Evolutionary conservation across 164 flowering plant species (phyloP).

Genomic region (Umbellularia californica): DNA sequence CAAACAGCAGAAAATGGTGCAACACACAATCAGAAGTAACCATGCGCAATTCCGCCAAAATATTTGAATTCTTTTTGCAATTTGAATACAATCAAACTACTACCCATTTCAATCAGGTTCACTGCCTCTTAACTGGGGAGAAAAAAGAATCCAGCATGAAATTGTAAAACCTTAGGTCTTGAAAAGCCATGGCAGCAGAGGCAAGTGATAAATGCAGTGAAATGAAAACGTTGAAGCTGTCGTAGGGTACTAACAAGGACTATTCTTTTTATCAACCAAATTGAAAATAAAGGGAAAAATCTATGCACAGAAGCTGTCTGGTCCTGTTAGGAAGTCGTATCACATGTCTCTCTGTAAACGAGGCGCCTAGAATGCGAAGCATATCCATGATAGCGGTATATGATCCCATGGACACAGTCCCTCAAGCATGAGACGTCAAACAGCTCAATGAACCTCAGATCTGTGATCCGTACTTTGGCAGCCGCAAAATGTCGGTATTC

Average conservation of each 20-base stretch:
- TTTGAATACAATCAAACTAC: too few species aligned
- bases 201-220: neutral
- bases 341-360: neutral
- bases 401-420: constrained; percentile 54
- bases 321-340: neutral
- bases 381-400: constrained; percentile 49
- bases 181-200: neutral
- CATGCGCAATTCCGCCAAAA: too few species aligned
- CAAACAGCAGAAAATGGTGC: too few species aligned
- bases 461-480: constrained; percentile 49
- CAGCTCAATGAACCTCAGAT: constrained; percentile 58
- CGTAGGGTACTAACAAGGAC: neutral
- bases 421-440: constrained; percentile 44
- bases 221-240: neutral
- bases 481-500: constrained; percentile 79
- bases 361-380: constrained; percentile 59
- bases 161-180: too few species aligned
- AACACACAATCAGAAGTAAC: too few species aligned
- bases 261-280: too few species aligned
- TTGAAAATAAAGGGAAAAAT: neutral
- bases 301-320: neutral
- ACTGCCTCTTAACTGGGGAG: too few species aligned
- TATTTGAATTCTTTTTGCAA: too few species aligned
- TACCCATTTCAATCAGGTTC: too few species aligned
- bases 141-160: too few species aligned